Conservation (phyloP, 2,329 filamentous ascomycete genomes). For the Sphaerulina populicola region DNA sequence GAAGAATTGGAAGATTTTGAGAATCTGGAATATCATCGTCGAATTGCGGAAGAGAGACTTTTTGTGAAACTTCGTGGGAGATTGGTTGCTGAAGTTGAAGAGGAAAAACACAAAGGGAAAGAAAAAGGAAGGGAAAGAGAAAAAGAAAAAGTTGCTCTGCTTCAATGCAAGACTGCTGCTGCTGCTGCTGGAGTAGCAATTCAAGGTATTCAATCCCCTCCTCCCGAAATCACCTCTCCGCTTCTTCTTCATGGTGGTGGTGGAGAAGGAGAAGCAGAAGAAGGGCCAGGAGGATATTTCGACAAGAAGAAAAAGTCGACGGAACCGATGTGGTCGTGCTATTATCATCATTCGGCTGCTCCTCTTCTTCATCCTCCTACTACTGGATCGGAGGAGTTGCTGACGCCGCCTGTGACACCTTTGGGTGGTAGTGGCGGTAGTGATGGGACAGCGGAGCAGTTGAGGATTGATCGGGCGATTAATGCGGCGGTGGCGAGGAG, state of each 20-base stretch:
- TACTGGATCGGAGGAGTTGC: slow-evolving; percentile 1
- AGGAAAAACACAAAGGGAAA: background rate
- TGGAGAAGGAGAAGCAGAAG: background rate
- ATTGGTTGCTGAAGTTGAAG: too few relatives aligned
- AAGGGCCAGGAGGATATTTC: background rate
- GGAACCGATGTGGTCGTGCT: slow-evolving; percentile 24
- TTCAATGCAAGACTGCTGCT: too few relatives aligned
- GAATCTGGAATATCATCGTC: slow-evolving; percentile 23
- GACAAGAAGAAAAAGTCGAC: slow-evolving; percentile 12
- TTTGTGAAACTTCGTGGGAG: slow-evolving; percentile 7
- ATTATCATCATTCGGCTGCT: slow-evolving; percentile 17
- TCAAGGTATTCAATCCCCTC: too few relatives aligned
- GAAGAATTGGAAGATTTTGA: slow-evolving; percentile 36
- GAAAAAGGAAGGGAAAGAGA: too few relatives aligned
- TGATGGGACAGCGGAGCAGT: background rate
- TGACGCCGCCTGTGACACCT: slow-evolving; percentile 19
- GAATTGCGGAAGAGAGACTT: slow-evolving; percentile 13
- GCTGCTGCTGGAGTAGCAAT: too few relatives aligned
- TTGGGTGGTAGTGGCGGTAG: background rate
- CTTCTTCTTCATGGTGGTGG: too few relatives aligned
- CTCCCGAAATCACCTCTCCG: too few relatives aligned
- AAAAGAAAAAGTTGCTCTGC: too few relatives aligned
- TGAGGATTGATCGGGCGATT: slow-evolving; percentile 2
- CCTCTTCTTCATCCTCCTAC: too few relatives aligned
- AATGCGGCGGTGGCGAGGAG: background rate